Base-by-base conservation (phyloP, 495 filamentous ascomycete species). In the Copromyces sp. region DNA sequence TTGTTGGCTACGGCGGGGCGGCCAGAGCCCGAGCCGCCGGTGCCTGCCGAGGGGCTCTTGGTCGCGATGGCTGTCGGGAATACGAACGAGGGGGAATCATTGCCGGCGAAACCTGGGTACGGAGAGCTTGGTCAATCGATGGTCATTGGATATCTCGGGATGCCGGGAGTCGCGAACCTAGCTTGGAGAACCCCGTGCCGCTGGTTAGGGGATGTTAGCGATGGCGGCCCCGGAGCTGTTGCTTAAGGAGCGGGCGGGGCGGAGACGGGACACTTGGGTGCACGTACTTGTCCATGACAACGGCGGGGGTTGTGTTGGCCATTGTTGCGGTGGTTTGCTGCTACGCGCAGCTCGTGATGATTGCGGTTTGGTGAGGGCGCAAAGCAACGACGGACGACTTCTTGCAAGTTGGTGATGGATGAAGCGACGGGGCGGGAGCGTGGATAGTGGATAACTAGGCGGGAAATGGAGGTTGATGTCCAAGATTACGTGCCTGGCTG, bases 261-360 rank as follows among this genome's bases (percentile, higher is more conserved):
- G 68, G 74, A 39, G 65, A 70, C 12, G 74, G 69, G 47, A 59
- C 68, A 73, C 47, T 75, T 70, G 72, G 71, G 16, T 65, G 73
- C 73, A 88, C 95, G 77, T 90, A 99, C 95, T 99, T 99, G 95
- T 99, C 95, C 93, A 99, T 99, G 93, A 99, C 95, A 97, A 99
- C 96, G 92, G 95, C 95, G 75, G 95, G 95, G 80, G 95, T 98
- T 90, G 98, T 94, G 85, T 90, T 90, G 76, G 95, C 93, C 95
- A 99, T 99, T 79, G 78, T 79, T 77, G 78, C 75, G 71, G 70
- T 72, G 35, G 29, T 73, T 24, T 70, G 76, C 72, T 73, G 74
- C 74, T 72, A 74, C 75, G 75, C 71, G 73, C 76, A 78, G 77
- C 76, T 72, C 68, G 68, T 53, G 44, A 75, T 71, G 41, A 72